Percentiles rank a stretch among this genome's conserved stretches.
These are phyloP conservation scores for Mariannaea elegans DNA, from an alignment of 2,329 filamentous ascomycete genomes.

Conservation along the genomic window DNA sequence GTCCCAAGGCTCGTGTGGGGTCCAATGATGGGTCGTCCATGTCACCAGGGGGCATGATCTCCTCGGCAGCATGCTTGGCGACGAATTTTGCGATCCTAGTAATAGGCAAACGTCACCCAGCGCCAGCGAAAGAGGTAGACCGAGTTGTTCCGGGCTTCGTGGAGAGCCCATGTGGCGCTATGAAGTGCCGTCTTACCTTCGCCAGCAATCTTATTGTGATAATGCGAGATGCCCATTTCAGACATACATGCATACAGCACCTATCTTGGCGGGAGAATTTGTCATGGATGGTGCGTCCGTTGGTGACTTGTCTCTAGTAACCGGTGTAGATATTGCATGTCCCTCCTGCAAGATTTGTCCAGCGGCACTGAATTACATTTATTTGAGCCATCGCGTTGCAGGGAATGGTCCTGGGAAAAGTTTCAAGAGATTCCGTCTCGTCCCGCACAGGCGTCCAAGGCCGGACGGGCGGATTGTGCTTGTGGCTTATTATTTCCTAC, in stretches of 20 bases:
- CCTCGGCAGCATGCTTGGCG: constrained; percentile 31
- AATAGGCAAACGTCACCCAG: not conserved
- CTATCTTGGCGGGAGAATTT: not conserved
- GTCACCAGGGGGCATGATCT: constrained; percentile 32
- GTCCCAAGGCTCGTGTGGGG: constrained; percentile 24
- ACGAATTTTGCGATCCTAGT: not conserved
- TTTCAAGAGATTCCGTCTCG: not conserved
- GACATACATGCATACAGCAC: not conserved
- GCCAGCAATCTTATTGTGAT: not conserved
- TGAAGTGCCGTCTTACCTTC: not conserved
- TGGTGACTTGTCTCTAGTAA: not conserved
- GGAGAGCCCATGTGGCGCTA: not conserved
- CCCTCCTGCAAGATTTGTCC: constrained; percentile 3
- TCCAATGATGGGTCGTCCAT: constrained; percentile 26
- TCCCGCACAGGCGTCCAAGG: not conserved
- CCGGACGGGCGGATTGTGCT: too few species aligned
- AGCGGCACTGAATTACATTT: constrained; percentile 5
- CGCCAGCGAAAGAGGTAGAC: not conserved
- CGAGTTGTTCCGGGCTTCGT: not conserved
- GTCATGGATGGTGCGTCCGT: not conserved
- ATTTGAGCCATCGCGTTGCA: constrained; percentile 10
- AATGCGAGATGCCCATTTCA: not conserved
- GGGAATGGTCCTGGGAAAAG: not conserved
- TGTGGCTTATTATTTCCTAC: not conserved
- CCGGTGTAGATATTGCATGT: not conserved